Conservation (phyloP, 2,329 filamentous ascomycete species). For the Coniochaeta prunicola region DNA sequence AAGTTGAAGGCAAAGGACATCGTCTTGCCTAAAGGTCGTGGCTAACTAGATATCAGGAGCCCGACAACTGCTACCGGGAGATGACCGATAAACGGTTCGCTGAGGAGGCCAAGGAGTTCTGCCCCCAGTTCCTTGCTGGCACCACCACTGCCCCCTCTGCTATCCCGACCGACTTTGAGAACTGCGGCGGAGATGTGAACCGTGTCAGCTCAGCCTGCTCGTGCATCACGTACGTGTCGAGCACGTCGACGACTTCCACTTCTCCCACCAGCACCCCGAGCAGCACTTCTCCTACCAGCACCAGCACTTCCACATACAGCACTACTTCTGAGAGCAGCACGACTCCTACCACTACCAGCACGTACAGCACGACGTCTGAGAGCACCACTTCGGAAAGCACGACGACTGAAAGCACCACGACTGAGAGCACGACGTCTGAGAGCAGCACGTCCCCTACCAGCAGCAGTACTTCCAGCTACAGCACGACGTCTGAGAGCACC, state of each 20-base stretch:
- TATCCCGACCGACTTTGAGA: constrained; percentile 15
- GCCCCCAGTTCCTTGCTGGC: constrained; percentile 15
- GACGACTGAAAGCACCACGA: constrained; percentile 16
- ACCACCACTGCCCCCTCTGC: constrained; percentile 11
- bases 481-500: background rate
- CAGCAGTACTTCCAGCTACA: background rate
- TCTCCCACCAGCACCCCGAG: background rate
- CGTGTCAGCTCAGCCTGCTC: constrained; percentile 20
- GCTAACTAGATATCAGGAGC: constrained; percentile 7
- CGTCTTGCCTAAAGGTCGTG: background rate
- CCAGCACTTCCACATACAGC: background rate
- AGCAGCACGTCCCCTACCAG: background rate
- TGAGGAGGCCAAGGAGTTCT: constrained; percentile 10
- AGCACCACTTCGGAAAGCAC: background rate
- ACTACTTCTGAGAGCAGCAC: constrained; percentile 21
- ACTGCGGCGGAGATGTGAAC: constrained; percentile 12
- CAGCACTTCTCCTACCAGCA: background rate
- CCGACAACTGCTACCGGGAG: constrained; percentile 17
- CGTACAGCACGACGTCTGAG: constrained; percentile 29
- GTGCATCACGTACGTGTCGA: constrained; percentile 16
- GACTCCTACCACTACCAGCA: constrained; percentile 30
- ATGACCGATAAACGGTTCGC: constrained; percentile 13
- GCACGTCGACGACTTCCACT: background rate
- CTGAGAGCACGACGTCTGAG: constrained; percentile 26
- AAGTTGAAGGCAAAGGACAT: constrained; percentile 1